Evolutionary conservation across 2,329 filamentous ascomycete genomes (phyloP), one percentile per base, ranked within the genome.

Genomic region (Thielaviopsis ethacetica): DNA sequence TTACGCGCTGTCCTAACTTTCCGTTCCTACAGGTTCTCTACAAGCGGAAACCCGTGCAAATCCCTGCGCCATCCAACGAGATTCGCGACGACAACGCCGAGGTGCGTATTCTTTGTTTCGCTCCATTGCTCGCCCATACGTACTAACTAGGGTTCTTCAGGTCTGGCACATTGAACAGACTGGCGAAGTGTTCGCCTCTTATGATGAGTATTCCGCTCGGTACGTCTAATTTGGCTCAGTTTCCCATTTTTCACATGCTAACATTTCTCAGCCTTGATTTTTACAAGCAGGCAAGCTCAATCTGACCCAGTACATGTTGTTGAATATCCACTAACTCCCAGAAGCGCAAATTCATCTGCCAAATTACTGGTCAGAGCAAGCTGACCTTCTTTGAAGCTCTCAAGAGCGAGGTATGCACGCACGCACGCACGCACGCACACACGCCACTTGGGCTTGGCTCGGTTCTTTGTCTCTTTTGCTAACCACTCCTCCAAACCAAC

Each of bases 1-100:
- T n/a, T 49, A 53, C 54, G 38, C 54, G 38, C 54, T 22, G 38
- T 19, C 38, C 22, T 56, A 13, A 44, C 38, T 44, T 34, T 27
- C 26, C 56, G 41, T 12, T 52, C 65, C 61, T 57, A 56, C 68
- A 97, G 91, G 91, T 98, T 66, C 80, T 95, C 64, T 96, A 88
- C 73, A 97, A 97, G 76, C 83, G 93, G 67, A 97, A 97, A 73
- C 91, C 91, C 60, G 90, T 97, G 68, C 84, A 88, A 73, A 86
- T 89, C 69, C 76, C 59, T 17, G 30, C 91, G 64, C 79, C 86
- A 55, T 77, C 79, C 54, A 85, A 86, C 22, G 75, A 80, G 57
- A 81, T 91, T 64, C 79, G 90, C 65, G 84, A 93, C 75, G 88
- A 95, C 64, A 83, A 87, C 66, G 78, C 81, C 65, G 90, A 97